Base-by-base conservation (phyloP, 768 basidiomycete species). In the Exidia glandulosa region DNA sequence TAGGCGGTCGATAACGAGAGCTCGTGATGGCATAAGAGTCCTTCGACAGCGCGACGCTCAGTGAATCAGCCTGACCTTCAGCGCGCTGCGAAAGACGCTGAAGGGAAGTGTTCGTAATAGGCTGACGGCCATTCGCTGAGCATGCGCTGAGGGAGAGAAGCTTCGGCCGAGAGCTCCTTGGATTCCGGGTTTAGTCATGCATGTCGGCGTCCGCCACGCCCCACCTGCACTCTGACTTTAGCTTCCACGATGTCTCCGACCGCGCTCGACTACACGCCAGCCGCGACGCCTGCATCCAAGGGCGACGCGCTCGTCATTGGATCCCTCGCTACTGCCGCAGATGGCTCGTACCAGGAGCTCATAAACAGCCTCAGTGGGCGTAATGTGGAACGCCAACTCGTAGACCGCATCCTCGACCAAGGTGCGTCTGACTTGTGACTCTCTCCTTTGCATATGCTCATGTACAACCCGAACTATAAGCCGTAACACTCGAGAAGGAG, bases 351-450 rank as follows among this genome's bases (percentile, higher is more conserved):
- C 68, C 89, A 92, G 70, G 71, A 79, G 1, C 73, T 90, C 62
- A 77, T 90, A 57, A 77, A 82, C 6, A 75, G 77, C 63, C 73
- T 91, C 60, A 81, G 82, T 70, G 71, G 71, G 60, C 56, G 57
- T 19, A 71, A 73, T 33, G 84, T 90, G 32, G 90, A 94, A 66
- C 85, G 80, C 66, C 85, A 91, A 68, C 82, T 94, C 75, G 73
- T 93, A 31, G 91, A 94, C 70, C 78, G 92, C 62, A 73, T 94
- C 62, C 74, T 91, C 16, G 90, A 90, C 71, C 80, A 81, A 75
- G 91, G 91, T 92, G 66, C 57, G 77, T 71, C 31, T 57, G 50
- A 37, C 19, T 37, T 10, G 36, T 10, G 36, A 37, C 19, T 10
- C 36, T 37, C 19, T 9, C 19, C 9, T 19, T 37, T 9, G 36